These are phyloP conservation scores for Trametes gibbosa DNA, from an alignment of 768 basidiomycete genomes.

Conservation along the genomic window DNA sequence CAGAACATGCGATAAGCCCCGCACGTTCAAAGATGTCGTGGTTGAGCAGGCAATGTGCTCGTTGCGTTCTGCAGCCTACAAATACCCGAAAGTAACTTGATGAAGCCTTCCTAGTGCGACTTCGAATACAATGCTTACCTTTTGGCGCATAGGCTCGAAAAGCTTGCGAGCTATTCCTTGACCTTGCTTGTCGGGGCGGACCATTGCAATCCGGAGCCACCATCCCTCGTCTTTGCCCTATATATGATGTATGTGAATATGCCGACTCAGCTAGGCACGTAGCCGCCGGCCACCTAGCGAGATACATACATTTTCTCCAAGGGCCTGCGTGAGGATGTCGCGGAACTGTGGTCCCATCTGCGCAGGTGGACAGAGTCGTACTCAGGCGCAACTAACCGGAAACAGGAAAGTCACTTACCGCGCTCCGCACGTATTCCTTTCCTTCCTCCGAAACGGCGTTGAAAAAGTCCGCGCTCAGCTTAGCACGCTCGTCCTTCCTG, in stretches of 20 bases:
- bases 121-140: too few species aligned
- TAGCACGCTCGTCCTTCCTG: constrained; percentile 4
- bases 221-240: constrained; percentile 1
- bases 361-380: too few species aligned
- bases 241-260: not conserved
- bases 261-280: too few species aligned
- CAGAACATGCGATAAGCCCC: not conserved
- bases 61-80: not conserved
- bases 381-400: too few species aligned
- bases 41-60: not conserved
- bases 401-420: not conserved
- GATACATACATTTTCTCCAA: not conserved
- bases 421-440: not conserved
- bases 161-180: not conserved
- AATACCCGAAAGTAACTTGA: too few species aligned
- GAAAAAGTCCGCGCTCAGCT: not conserved
- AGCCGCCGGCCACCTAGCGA: too few species aligned
- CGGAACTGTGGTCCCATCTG: not conserved
- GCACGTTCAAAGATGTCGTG: not conserved
- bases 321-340: not conserved
- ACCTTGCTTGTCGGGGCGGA: not conserved
- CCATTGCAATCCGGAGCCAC: constrained; percentile 3
- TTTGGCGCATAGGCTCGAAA: not conserved
- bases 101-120: too few species aligned
- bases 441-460: not conserved